A percentile compares a stretch with the other conserved stretches of the same genome.
Evolutionary conservation across 805 yeast genomes (phyloP).

Genomic region (Zygosaccharomyces kombuchaensis): DNA sequence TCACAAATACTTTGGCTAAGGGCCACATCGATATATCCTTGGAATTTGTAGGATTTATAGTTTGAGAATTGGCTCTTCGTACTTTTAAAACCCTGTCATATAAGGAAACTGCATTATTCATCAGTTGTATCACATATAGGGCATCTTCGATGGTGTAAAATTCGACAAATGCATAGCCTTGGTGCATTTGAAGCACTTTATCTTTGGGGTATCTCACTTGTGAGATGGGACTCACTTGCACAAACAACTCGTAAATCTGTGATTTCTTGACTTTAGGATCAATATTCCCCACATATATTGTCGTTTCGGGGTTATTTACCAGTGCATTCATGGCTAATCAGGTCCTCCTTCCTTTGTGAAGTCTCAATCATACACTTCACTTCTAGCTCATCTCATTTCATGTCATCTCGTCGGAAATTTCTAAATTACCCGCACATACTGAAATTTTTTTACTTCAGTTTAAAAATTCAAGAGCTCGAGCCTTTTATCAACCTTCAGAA

Average conservation of each 20-base stretch:
- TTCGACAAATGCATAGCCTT: constrained; percentile 87
- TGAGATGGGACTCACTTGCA: constrained; percentile 78
- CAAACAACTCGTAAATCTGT: constrained; percentile 71
- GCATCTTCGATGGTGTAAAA: constrained; percentile 57
- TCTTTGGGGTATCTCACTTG: constrained; percentile 76
- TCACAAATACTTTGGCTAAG: constrained; percentile 67
- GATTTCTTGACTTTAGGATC: constrained; percentile 70
- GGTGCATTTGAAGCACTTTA: constrained; percentile 61
- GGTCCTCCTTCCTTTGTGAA: background rate
- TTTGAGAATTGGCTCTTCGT: constrained; percentile 42
- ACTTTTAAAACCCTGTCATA: constrained; percentile 59
- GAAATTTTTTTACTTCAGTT: background rate
- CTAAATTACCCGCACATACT: constrained; percentile 1
- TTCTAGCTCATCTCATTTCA: background rate
- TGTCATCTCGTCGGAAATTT: background rate
- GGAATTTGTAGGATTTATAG: constrained; percentile 11
- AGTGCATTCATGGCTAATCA: constrained; percentile 7
- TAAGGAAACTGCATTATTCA: constrained; percentile 51
- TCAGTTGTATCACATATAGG: constrained; percentile 58
- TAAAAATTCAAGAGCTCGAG: background rate
- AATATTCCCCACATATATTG: constrained; percentile 78
- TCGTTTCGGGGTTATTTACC: constrained; percentile 19
- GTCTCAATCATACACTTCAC: background rate
- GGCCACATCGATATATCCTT: constrained; percentile 35
- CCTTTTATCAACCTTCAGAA: background rate